A percentile compares a stretch with the other conserved stretches of the same genome.
Evolutionary conservation across 176 grass and related monocot species (phyloP).

Genomic region (Oryza brachyantha): DNA sequence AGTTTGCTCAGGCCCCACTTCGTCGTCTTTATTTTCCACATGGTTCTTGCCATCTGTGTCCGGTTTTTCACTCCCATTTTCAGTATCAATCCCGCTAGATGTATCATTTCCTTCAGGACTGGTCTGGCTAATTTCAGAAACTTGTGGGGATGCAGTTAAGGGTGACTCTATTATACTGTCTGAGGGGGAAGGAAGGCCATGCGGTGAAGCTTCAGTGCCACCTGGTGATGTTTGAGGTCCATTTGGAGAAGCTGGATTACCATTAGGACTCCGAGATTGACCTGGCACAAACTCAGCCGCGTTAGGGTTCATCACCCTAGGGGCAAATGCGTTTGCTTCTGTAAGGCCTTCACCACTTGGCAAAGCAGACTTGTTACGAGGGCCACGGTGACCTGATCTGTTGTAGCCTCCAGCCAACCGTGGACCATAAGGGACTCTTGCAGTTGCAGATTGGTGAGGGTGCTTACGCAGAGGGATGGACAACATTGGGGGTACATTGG

Average conservation of each 20-base stretch:
- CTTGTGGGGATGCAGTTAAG: constrained; percentile 50
- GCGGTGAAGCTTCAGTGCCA: constrained; percentile 37
- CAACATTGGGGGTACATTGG: constrained; percentile 77
- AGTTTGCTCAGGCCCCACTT: constrained; percentile 36
- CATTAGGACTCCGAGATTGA: constrained; percentile 65
- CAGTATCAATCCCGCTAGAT: constrained; percentile 16
- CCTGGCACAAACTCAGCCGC: constrained; percentile 81
- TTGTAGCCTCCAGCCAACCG: constrained; percentile 90
- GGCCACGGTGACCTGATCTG: constrained; percentile 67
- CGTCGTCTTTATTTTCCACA: constrained; percentile 35
- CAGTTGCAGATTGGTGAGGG: constrained; percentile 91
- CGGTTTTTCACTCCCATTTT: constrained; percentile 30
- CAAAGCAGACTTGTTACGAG: constrained; percentile 68
- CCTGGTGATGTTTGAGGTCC: constrained; percentile 46
- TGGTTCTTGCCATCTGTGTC: constrained; percentile 24
- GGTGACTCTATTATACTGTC: constrained; percentile 53
- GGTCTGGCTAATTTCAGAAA: constrained; percentile 47
- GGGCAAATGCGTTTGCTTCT: constrained; percentile 52
- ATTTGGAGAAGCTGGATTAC: constrained; percentile 53
- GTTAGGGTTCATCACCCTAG: constrained; percentile 89
- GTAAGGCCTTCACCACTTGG: constrained; percentile 60
- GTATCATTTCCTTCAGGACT: constrained; percentile 56
- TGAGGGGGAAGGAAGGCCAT: constrained; percentile 51
- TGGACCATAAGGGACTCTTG: constrained; percentile 95
- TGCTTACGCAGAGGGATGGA: constrained; percentile 82